A percentile compares a stretch with the other conserved stretches of the same genome.
Evolutionary conservation across 2,329 filamentous ascomycete species (phyloP).

Genomic region (Orbilia brochopaga): DNA sequence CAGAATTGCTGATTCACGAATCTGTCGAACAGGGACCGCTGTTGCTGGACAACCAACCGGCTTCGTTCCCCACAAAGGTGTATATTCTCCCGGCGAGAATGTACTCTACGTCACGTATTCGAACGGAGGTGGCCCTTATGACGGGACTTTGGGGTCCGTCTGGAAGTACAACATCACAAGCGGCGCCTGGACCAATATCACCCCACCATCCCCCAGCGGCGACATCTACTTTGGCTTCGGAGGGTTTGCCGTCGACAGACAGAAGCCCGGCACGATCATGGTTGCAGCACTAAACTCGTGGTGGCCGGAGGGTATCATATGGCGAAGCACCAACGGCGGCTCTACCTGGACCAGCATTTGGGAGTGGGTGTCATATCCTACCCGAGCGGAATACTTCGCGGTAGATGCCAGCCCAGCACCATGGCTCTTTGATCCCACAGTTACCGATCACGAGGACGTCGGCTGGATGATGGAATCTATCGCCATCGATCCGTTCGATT

Average conservation of each 20-base stretch:
- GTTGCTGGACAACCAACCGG: constrained; percentile 63
- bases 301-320: constrained; percentile 67
- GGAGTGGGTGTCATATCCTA: constrained; percentile 62
- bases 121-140: constrained; percentile 66
- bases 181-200: constrained; percentile 65
- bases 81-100: constrained; percentile 63
- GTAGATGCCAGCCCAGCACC: constrained; percentile 62
- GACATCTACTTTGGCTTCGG: constrained; percentile 63
- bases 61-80: constrained; percentile 65
- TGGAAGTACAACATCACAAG: constrained; percentile 64
- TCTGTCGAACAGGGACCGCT: constrained; percentile 56
- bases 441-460: constrained; percentile 61
- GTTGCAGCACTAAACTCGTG: constrained; percentile 67
- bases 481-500: constrained; percentile 66
- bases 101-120: constrained; percentile 65
- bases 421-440: constrained; percentile 64
- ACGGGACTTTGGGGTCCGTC: constrained; percentile 64
- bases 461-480: constrained; percentile 69
- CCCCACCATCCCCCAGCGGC: constrained; percentile 59
- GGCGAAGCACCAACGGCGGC: constrained; percentile 65
- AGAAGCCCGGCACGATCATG: constrained; percentile 65
- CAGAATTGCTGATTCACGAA: neutral
- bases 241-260: constrained; percentile 64
- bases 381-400: constrained; percentile 61
- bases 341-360: constrained; percentile 65